A percentile compares a stretch with the other conserved stretches of the same genome.
Evolutionary conservation across 306 rosid genomes (phyloP).

Genomic region (Prosopis cineraria): DNA sequence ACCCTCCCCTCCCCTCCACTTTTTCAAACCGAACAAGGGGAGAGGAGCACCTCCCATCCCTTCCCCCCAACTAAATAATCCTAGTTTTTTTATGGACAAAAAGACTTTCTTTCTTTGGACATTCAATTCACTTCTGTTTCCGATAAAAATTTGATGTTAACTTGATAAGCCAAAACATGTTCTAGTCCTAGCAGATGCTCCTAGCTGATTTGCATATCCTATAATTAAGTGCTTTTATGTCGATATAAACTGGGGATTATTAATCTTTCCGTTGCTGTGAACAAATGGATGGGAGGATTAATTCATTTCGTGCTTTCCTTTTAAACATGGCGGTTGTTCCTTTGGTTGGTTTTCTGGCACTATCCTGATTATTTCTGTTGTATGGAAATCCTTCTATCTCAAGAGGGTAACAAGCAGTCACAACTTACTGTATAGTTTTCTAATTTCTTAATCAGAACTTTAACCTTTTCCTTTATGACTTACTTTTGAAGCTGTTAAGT

Average conservation of each 20-base stretch:
- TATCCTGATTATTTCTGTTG: neutral
- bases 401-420: neutral
- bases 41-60: no score
- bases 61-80: no score
- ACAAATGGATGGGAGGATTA: neutral
- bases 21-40: no score
- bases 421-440: neutral
- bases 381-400: neutral
- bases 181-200: neutral
- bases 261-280: neutral
- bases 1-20: no score
- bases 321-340: neutral
- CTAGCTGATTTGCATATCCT: neutral
- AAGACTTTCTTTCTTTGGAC: neutral
- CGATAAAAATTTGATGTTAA: neutral
- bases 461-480: neutral
- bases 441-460: neutral
- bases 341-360: no score
- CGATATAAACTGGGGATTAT: neutral
- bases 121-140: neutral
- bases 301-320: neutral
- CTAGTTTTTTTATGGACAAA: no score
- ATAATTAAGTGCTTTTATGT: neutral
- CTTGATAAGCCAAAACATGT: neutral
- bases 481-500: neutral